Conservation (phyloP, 495 filamentous ascomycete genomes). For the Trichoderma asperelloides region DNA sequence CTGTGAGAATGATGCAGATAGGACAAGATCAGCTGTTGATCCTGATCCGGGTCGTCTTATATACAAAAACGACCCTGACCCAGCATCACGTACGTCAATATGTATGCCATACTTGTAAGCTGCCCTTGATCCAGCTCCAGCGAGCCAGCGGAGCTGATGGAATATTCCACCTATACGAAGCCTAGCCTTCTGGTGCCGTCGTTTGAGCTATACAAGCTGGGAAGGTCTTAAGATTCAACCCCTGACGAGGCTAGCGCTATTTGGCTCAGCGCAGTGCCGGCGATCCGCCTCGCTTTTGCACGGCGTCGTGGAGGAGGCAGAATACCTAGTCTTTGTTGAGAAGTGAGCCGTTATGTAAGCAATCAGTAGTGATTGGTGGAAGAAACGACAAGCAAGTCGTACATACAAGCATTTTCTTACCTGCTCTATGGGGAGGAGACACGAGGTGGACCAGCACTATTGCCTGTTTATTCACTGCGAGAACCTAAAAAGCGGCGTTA, state of each 20-base stretch:
- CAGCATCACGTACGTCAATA: not conserved
- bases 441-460: not conserved
- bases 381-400: not conserved
- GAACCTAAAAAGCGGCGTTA: not conserved
- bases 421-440: not conserved
- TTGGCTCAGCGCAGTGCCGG: not conserved
- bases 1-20: not conserved
- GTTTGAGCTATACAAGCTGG: not conserved
- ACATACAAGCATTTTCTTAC: not conserved
- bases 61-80: not conserved
- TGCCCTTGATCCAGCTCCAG: not conserved
- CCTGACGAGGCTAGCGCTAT: not conserved
- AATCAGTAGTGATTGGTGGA: not conserved
- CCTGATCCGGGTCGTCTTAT: not conserved
- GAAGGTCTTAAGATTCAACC: not conserved
- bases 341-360: not conserved
- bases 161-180: slow-evolving; percentile 5
- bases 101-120: not conserved
- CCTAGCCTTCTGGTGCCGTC: not conserved
- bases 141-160: not conserved
- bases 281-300: not conserved
- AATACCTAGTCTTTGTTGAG: not conserved
- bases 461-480: not conserved
- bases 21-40: slow-evolving; percentile 1
- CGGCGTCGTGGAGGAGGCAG: not conserved